Conservation (phyloP, 2,329 filamentous ascomycete genomes). For the Ploettnerulaceae sp. region DNA sequence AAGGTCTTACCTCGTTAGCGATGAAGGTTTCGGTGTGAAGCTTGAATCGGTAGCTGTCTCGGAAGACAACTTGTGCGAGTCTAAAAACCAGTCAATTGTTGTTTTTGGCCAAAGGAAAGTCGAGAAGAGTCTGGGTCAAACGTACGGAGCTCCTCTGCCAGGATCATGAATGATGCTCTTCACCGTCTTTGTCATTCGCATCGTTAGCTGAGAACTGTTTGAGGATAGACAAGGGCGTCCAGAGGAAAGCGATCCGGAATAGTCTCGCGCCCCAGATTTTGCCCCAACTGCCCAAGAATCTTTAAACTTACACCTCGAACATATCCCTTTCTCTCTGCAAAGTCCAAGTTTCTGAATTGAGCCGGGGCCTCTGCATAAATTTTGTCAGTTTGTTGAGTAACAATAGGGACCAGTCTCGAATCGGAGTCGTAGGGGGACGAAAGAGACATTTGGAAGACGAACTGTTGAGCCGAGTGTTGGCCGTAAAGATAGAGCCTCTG, state of each 20-base stretch:
- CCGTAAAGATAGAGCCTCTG: constrained; percentile 72
- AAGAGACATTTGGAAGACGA: too few species aligned
- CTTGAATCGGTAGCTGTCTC: constrained; percentile 98
- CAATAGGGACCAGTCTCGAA: too few species aligned
- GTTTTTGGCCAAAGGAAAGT: background rate
- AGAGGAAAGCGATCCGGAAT: too few species aligned
- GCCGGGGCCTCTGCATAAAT: constrained; percentile 76
- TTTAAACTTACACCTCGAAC: constrained; percentile 67
- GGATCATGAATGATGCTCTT: constrained; percentile 92
- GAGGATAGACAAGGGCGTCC: background rate
- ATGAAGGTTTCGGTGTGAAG: constrained; percentile 98
- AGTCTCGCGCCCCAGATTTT: too few species aligned
- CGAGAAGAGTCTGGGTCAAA: background rate
- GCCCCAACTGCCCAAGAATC: background rate
- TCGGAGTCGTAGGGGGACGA: too few species aligned
- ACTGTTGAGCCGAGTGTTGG: constrained; percentile 83
- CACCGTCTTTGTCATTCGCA: constrained; percentile 91
- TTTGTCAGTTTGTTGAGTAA: background rate
- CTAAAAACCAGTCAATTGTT: background rate
- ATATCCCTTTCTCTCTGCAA: constrained; percentile 95
- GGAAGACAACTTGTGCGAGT: constrained; percentile 90
- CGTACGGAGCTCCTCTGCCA: constrained; percentile 81
- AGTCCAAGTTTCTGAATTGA: constrained; percentile 97
- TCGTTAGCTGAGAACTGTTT: background rate
- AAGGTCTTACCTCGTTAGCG: constrained; percentile 99